Evolutionary conservation across 2,329 filamentous ascomycete genomes (phyloP).

Genomic region (Alternaria metachromatica): DNA sequence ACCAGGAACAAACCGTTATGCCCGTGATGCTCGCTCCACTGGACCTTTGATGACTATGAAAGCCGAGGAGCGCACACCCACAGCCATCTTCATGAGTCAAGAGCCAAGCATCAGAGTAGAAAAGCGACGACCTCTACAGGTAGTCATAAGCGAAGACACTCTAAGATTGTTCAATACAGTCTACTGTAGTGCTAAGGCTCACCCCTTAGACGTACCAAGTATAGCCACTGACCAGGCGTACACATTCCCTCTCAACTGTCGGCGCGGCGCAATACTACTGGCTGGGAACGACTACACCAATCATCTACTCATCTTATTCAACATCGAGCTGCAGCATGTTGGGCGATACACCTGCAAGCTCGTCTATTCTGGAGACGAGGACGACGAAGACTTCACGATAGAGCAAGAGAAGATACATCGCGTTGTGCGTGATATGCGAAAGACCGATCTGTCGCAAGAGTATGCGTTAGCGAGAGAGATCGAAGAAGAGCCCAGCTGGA

Average conservation of each 20-base stretch:
- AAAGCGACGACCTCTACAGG: background rate
- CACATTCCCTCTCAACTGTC: background rate
- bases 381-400: fast-evolving
- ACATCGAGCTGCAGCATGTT: background rate
- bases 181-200: background rate
- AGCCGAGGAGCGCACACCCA: fast-evolving
- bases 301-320: background rate
- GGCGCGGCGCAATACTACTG: background rate
- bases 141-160: background rate
- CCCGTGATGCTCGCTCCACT: background rate
- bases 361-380: background rate
- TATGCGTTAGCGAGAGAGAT: background rate
- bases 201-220: background rate
- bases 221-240: background rate
- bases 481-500: background rate
- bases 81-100: background rate
- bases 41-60: background rate
- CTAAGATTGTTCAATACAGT: fast-evolving
- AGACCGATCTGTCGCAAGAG: no score
- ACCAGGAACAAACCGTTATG: background rate
- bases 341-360: background rate
- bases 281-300: fast-evolving
- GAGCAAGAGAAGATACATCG: background rate
- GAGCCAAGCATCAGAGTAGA: background rate
- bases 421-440: no score